Conservation (phyloP, 495 filamentous ascomycete species). For the Penicillium silybi region DNA sequence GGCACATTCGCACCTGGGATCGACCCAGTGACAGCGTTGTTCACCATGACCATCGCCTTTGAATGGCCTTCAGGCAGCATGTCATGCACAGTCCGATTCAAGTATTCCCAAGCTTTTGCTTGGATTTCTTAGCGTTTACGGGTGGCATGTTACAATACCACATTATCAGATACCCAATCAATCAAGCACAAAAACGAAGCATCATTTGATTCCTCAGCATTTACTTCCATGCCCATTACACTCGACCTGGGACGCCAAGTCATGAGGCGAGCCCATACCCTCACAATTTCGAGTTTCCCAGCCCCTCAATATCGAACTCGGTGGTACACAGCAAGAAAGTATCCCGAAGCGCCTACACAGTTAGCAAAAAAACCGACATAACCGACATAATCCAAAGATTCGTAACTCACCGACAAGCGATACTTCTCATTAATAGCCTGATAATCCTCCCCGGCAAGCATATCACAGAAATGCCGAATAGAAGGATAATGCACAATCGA, state of each 20-base stretch:
- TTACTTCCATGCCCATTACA: neutral
- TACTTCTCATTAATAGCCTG: constrained; percentile 57
- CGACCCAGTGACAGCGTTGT: constrained; percentile 61
- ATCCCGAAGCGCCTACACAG: constrained; percentile 48
- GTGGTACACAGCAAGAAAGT: constrained; percentile 61
- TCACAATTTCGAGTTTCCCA: constrained; percentile 23
- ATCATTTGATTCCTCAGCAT: neutral
- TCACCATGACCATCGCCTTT: constrained; percentile 13
- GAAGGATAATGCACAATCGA: constrained; percentile 66
- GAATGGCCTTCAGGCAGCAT: neutral
- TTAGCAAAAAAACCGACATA: neutral
- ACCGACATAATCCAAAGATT: neutral
- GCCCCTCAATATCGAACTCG: constrained; percentile 46
- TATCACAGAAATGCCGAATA: constrained; percentile 59
- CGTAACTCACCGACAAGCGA: constrained; percentile 42
- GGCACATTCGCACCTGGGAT: constrained; percentile 85
- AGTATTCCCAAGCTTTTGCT: neutral
- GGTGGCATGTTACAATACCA: neutral
- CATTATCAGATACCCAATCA: constrained; percentile 21
- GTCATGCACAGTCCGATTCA: neutral
- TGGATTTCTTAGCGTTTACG: constrained; percentile 2
- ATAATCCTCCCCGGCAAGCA: constrained; percentile 60
- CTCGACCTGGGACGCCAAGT: too few species aligned
- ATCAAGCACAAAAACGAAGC: constrained; percentile 4
- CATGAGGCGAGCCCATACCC: neutral